A percentile compares a stretch with the other conserved stretches of the same genome.
Conservation (phyloP, 257 asterid species). For the Solanum gracilifrons region DNA sequence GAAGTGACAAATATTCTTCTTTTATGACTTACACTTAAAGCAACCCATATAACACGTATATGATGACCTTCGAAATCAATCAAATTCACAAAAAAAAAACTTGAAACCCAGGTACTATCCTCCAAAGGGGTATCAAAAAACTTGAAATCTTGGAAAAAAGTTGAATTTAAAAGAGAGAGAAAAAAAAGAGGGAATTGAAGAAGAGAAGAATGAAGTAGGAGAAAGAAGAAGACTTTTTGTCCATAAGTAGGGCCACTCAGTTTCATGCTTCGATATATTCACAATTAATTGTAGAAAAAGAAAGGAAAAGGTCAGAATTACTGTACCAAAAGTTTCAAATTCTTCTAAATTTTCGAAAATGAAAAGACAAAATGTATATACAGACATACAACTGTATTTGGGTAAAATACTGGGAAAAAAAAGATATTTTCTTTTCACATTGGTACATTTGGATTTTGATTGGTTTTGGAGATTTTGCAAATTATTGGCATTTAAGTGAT, state of each 20-base stretch:
- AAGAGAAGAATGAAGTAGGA: neutral
- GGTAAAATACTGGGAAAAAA: neutral
- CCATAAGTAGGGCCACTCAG: neutral
- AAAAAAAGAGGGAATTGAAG: neutral
- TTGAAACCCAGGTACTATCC: neutral
- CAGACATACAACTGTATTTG: neutral
- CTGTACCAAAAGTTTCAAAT: neutral
- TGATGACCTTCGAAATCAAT: neutral
- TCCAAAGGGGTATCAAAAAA: neutral
- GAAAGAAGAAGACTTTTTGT: neutral
- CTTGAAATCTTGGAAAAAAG: neutral
- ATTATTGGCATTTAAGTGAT: neutral
- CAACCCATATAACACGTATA: neutral
- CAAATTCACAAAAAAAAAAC: neutral
- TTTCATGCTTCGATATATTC: neutral
- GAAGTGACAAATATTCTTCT: neutral
- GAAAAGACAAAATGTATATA: neutral
- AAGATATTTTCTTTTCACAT: neutral
- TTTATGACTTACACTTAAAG: constrained; percentile 2
- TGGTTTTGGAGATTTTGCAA: neutral
- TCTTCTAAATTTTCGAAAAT: neutral
- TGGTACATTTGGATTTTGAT: neutral
- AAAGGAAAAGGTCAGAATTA: neutral
- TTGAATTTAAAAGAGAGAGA: neutral
- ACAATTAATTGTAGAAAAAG: neutral